Percentiles rank a stretch among this genome's conserved stretches.
Evolutionary conservation across 2,329 filamentous ascomycete species (phyloP).

Genomic region (Graphiopsis chlorocephala): DNA sequence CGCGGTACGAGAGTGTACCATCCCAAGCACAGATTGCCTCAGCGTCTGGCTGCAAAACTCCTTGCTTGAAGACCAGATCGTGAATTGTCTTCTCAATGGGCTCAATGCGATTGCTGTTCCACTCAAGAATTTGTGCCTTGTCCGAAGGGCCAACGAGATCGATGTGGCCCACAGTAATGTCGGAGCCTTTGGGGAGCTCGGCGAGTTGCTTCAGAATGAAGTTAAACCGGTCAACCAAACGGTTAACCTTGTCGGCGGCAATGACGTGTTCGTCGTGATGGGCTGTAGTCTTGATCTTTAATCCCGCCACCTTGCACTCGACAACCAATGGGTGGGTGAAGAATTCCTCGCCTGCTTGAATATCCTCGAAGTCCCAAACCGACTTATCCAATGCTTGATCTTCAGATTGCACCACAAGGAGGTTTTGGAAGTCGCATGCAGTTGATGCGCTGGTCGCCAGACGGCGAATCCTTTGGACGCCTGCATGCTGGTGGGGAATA

Average conservation of each 20-base stretch:
- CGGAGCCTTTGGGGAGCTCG: conserved; percentile 2
- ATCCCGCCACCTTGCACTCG: conserved; percentile 8
- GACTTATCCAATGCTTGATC: conserved; percentile 8
- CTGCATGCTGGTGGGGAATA: conserved; percentile 14
- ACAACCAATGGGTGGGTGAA: conserved; percentile 14
- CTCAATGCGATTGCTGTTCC: conserved; percentile 8
- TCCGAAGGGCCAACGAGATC: conserved; percentile 11
- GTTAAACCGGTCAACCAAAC: conserved; percentile 6
- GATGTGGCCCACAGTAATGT: not conserved
- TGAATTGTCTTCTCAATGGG: conserved; percentile 14
- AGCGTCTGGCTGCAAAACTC: conserved; percentile 48
- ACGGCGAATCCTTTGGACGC: conserved; percentile 3
- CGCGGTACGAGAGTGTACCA: conserved; percentile 16
- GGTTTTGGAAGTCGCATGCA: conserved; percentile 57
- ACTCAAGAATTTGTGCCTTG: conserved; percentile 9
- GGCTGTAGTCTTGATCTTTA: conserved; percentile 9
- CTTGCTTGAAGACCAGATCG: conserved; percentile 10
- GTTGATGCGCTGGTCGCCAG: conserved; percentile 27
- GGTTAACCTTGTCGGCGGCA: conserved; percentile 1
- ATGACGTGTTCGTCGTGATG: conserved; percentile 10
- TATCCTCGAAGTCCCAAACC: conserved; percentile 2
- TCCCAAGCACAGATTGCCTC: conserved; percentile 37
- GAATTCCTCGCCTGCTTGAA: conserved; percentile 12
- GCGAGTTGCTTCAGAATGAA: conserved; percentile 13
- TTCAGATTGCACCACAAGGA: conserved; percentile 51